Evolutionary conservation across 139 green algal genomes (phyloP), one percentile per base, ranked within the genome.

Genomic region (Nannochloris sp.): DNA sequence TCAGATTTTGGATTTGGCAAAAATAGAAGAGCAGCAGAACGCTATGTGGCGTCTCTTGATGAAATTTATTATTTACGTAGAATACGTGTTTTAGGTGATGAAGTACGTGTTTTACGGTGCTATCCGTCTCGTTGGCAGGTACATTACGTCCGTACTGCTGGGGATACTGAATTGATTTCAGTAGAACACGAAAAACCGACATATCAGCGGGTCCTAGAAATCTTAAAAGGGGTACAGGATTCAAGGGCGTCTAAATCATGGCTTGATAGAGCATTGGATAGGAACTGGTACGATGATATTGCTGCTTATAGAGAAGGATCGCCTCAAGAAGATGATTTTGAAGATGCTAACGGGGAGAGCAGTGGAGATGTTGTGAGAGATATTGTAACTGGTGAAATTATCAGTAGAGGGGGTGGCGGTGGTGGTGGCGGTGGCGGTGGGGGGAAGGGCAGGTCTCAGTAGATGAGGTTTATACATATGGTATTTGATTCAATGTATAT

Each of bases 1-100:
- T 83, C 75, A 57, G 81, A 87, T 64, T 87, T 88, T 78, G 78
- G 78, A 8, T 85, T 92, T 76, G 86, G 85, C 14, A 47, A 25
- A 4, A 46, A 63, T 24, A 61, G 68, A 25, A 67, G 71, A 38
- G 36, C 61, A 10, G 65, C 72, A 2, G 77, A 91, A 66, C 51
- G 71, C 12, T 84, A 91, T 59, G 68, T 90, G 31, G 46, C 48
- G 1, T 62, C 30, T 37, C 87, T 92, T 47, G 15, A 77, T 25
- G 72, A 81, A 32, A 71, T 83, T 1, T 92, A 89, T 74, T 81
- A 72, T 60, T 71, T 91, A 24, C 72, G 74, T 53, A 80, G 89
- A 62, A 33, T 69, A 24, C 58, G 67, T 15, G 65, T 89, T 47
- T 76, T 81, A 51, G 85, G 85, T 2, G 85, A 92, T 34, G 66